Evolutionary conservation across 345 rosid species (phyloP), one percentile per base, ranked within the genome.

Genomic region (Moricandia arvensis): DNA sequence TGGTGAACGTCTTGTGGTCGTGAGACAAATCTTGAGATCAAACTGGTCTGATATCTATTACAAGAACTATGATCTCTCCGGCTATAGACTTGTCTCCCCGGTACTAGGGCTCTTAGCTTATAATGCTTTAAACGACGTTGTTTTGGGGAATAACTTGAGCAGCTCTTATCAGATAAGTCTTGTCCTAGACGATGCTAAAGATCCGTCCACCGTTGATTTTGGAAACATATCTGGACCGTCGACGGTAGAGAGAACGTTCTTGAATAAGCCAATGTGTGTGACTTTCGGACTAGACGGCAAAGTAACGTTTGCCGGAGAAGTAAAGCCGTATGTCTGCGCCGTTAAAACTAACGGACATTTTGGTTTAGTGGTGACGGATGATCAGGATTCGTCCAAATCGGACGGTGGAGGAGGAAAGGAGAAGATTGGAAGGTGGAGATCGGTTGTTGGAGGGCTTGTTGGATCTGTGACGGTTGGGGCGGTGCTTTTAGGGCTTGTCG

Each of bases 101-200:
- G 85, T 94, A 59, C 61, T 94, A 72, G 97, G 96, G 77, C 91
- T 94, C 47, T 59, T 85, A 59, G 97, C 96, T 75, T 91, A 91
- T 49, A 91, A 90, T 70, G 86, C 82, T 0, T 83, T 81, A 3
- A 77, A 63, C 31, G 81, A 82, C 18, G 74, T 65, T 33, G n/a
- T n/a, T 8, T 55, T 71, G 4, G 68, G 73, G 7, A 85, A 79
- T 57, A 77, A 18, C 17, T 8, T 73, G 47, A 70, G 82, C 49
- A 83, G 82, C 74, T 84, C 92, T 30, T 88, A 82, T 63, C 88
- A 90, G 81, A 77, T 94, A 24, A 86, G 76, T 65, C 84, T 94
- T 37, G 76, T 73, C 1, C 76, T 91, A 0, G 67, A 74, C n/a
- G 76, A 11, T 37, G 21, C 49, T 72, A 72, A 77, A 34, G 85